These are phyloP conservation scores for Fusarium pseudocircinatum DNA, from an alignment of 2,329 filamentous ascomycete species.

Conservation along the genomic window DNA sequence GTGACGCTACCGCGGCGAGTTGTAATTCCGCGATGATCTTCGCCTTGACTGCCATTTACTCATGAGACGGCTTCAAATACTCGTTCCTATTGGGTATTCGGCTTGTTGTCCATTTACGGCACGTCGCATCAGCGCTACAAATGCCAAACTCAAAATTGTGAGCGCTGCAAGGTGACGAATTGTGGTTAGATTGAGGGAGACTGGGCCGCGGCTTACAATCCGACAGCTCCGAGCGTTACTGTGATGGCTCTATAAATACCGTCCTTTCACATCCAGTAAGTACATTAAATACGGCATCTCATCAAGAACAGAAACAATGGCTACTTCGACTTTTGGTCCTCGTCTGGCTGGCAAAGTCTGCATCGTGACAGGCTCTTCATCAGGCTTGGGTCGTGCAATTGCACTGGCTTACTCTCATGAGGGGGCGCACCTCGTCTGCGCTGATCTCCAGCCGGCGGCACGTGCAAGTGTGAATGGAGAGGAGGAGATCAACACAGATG, in stretches of 20 bases:
- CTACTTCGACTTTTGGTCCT: background rate
- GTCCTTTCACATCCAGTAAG: rapidly evolving
- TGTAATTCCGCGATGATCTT: background rate
- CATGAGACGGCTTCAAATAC: background rate
- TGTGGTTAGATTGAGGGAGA: background rate
- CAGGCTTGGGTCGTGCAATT: conserved; percentile 58
- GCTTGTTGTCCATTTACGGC: background rate
- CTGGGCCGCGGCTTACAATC: too few species aligned
- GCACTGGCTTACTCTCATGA: conserved; percentile 53
- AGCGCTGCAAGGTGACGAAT: background rate
- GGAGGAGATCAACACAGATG: conserved; percentile 41
- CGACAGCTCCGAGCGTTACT: background rate
- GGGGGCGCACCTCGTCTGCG: conserved; percentile 54
- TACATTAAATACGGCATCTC: too few species aligned
- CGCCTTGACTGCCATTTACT: background rate
- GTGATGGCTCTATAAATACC: background rate
- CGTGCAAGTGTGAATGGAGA: conserved; percentile 43
- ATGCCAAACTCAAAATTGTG: background rate
- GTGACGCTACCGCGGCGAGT: background rate
- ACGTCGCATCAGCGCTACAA: background rate
- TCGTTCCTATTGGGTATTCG: background rate
- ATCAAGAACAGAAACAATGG: background rate
- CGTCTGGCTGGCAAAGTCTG: conserved; percentile 43
- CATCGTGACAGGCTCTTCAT: conserved; percentile 58
- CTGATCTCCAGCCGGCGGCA: conserved; percentile 49